Evolutionary conservation across 176 grass and related monocot genomes (phyloP), one percentile per base, ranked within the genome.

Genomic region (Tillandsia leiboldiana): DNA sequence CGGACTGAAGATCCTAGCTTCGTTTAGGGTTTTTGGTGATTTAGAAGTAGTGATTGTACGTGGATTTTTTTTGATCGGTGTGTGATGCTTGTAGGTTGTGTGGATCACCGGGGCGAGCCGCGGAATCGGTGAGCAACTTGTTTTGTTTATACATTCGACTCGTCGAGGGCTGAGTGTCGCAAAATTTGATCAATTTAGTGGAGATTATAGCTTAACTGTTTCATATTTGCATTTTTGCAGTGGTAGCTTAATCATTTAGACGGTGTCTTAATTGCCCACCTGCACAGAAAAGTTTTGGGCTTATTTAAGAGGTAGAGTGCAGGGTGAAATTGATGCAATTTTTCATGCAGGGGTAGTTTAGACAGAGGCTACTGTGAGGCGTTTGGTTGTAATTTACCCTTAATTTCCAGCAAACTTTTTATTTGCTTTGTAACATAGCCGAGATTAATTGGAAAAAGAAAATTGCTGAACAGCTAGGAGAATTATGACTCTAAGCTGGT

Each of bases 71-170:
- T 15, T 61, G n/a, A 61, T 18, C 17, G 9, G 4, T 67, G 67
- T 58, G 51, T 22, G 50, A 42, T 18, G 27, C 65, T 57, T 42
- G 33, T 68, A 97, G 94, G 94, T 97, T 52, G 94, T 97, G 50
- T 97, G 94, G 94, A 86, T 97, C 15, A 97, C 89, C 10, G 94
- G 94, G 2, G 94, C 89, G 10, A 97, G 94, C 77, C 89, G 94
- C 14, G 94, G 94, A 63, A 97, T 97, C 33, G 94, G 94, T 97
- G 50, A 87, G 83, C 72, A 29, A 20, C 8, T 61, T 63, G 10
- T 66, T 66, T 3, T 51, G 10, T 28, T 33, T 53, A 69, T 88
- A 14, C 49, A 53, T 82, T 53, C 49, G 20, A 8, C 83, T 12
- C 22, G 48, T 63, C 56, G 10, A 10, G 18, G 18, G 58, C 0